A percentile compares a stretch with the other conserved stretches of the same genome.
Conservation (phyloP, 2,329 filamentous ascomycete species). For the Aureobasidium lini region DNA sequence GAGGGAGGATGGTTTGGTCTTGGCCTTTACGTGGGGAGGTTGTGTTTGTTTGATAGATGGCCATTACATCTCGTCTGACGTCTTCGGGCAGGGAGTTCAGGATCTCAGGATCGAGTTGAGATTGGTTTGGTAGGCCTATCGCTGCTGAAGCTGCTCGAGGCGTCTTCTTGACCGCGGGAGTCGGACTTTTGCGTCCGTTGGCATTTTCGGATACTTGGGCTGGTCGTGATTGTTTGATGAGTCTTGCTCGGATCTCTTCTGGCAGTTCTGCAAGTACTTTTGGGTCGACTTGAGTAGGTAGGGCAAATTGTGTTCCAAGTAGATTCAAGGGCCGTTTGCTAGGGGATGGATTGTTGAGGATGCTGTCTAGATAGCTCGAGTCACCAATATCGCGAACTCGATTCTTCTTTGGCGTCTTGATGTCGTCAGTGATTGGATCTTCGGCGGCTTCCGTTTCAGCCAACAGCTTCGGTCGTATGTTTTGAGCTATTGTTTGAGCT, state of each 20-base stretch:
- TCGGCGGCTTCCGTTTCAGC: slow-evolving; percentile 17
- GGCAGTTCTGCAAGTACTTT: slow-evolving; percentile 78
- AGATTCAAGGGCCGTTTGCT: slow-evolving; percentile 67
- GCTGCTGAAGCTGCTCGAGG: slow-evolving; percentile 13
- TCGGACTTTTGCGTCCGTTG: not conserved
- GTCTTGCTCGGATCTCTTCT: slow-evolving; percentile 67
- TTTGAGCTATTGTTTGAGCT: slow-evolving; percentile 35
- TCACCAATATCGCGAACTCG: slow-evolving; percentile 21
- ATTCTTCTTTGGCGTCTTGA: slow-evolving; percentile 31
- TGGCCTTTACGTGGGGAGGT: slow-evolving; percentile 25
- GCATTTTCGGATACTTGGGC: slow-evolving; percentile 7
- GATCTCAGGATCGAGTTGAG: slow-evolving; percentile 78
- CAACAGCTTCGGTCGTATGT: slow-evolving; percentile 25
- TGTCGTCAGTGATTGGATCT: slow-evolving; percentile 42
- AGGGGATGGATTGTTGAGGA: slow-evolving; percentile 38
- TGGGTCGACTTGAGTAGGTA: slow-evolving; percentile 76
- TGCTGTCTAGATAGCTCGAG: slow-evolving; percentile 28
- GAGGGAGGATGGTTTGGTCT: slow-evolving; percentile 30
- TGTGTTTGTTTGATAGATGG: slow-evolving; percentile 49
- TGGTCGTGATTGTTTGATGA: slow-evolving; percentile 49
- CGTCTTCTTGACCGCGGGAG: not conserved
- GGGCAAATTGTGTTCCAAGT: slow-evolving; percentile 81
- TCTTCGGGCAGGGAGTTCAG: slow-evolving; percentile 78
- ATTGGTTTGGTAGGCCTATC: slow-evolving; percentile 50
- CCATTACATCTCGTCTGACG: slow-evolving; percentile 74